Conservation (phyloP, 768 basidiomycete species). For the Leccinum uliginosum region DNA sequence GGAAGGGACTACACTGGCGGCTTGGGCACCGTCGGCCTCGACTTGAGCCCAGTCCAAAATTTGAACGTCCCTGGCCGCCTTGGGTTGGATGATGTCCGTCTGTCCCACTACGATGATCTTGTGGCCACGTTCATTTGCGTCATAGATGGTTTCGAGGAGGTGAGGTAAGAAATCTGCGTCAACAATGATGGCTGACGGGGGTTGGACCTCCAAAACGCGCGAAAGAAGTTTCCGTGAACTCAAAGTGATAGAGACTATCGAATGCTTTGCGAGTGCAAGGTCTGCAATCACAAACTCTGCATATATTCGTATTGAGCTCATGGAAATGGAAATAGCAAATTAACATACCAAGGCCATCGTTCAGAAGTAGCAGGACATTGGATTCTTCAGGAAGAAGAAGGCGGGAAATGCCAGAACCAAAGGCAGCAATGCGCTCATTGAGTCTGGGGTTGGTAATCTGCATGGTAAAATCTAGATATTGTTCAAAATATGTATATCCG, state of each 20-base stretch:
- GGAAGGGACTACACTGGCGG: slow-evolving; percentile 39
- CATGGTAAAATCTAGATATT: background rate
- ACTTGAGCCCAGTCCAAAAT: slow-evolving; percentile 67
- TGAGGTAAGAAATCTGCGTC: slow-evolving; percentile 61
- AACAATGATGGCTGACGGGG: slow-evolving; percentile 72
- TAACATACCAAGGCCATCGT: slow-evolving; percentile 68
- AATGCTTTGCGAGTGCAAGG: slow-evolving; percentile 69
- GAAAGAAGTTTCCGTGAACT: slow-evolving; percentile 58
- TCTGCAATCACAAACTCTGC: slow-evolving; percentile 77
- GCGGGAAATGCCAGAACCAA: slow-evolving; percentile 69
- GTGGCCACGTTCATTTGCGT: slow-evolving; percentile 47
- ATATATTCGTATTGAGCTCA: background rate
- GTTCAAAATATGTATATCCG: background rate
- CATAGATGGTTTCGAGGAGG: slow-evolving; percentile 70
- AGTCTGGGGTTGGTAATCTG: slow-evolving; percentile 75
- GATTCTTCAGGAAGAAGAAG: slow-evolving; percentile 57
- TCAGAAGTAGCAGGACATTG: slow-evolving; percentile 69
- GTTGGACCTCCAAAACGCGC: slow-evolving; percentile 57
- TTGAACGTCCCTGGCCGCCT: slow-evolving; percentile 48
- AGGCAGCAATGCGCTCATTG: slow-evolving; percentile 62
- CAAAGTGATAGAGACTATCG: slow-evolving; percentile 64
- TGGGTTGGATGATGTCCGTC: slow-evolving; percentile 41
- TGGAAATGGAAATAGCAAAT: background rate
- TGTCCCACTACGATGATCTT: slow-evolving; percentile 74
- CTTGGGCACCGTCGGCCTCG: slow-evolving; percentile 59